A percentile compares a stretch with the other conserved stretches of the same genome.
Conservation (phyloP, 2,329 filamentous ascomycete genomes). For the Verticillium tricorpus region DNA sequence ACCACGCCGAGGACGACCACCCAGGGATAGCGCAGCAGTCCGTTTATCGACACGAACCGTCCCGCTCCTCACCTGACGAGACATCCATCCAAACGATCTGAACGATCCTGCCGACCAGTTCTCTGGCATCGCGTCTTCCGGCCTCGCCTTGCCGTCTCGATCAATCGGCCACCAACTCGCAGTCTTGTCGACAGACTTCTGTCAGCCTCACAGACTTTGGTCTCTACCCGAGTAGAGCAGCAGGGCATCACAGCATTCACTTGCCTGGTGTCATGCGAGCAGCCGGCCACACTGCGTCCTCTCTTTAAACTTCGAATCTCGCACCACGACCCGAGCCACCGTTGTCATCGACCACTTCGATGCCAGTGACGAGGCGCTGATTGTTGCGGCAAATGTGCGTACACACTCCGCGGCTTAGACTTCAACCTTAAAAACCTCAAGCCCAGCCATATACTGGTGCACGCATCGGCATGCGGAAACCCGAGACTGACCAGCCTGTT, state of each 20-base stretch:
- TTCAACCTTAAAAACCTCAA: neutral
- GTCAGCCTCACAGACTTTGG: too few relatives aligned
- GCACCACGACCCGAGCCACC: neutral
- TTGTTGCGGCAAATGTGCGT: neutral
- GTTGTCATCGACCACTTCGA: neutral
- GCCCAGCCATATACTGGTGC: neutral
- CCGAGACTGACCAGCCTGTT: neutral
- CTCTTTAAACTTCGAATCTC: neutral
- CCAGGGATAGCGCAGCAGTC: neutral
- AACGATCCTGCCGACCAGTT: neutral
- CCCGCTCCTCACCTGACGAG: neutral
- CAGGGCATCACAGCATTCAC: neutral
- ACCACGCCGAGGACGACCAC: neutral
- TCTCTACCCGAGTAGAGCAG: neutral
- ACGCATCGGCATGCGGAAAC: neutral
- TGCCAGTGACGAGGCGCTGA: neutral
- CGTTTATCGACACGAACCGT: neutral
- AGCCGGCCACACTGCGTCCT: neutral
- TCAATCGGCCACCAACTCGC: neutral
- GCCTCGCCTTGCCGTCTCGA: neutral
- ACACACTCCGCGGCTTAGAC: too few relatives aligned
- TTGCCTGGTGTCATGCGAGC: conserved; percentile 2
- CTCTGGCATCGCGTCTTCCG: neutral
- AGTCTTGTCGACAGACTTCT: neutral
- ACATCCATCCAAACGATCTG: neutral